These are phyloP conservation scores for Citrus sinensis DNA, from an alignment of 345 rosid genomes.

Conservation along the genomic window DNA sequence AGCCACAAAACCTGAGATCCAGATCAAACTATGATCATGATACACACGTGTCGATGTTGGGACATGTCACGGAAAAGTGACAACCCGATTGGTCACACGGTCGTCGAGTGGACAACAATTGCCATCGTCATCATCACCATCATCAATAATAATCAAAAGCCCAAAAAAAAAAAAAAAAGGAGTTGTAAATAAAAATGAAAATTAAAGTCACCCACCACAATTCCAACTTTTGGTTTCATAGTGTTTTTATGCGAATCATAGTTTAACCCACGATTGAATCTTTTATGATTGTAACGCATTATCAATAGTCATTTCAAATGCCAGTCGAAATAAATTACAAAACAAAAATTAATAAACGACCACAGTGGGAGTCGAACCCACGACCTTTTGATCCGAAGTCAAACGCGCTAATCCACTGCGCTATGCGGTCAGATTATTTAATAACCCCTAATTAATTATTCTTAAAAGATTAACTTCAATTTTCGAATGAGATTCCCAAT, in stretches of 20 bases:
- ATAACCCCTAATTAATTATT: rapidly evolving
- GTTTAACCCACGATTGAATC: constrained; percentile 14
- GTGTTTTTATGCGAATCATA: constrained; percentile 17
- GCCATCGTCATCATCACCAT: constrained; percentile 5
- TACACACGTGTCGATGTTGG: constrained; percentile 28
- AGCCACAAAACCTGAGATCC: background rate
- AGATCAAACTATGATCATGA: constrained; percentile 1
- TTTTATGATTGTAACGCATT: background rate
- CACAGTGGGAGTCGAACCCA: constrained; percentile 95
- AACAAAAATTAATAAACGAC: constrained; percentile 21
- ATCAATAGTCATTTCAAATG: constrained; percentile 19
- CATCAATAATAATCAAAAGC: background rate
- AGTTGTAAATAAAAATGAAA: background rate
- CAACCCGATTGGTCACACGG: constrained; percentile 23
- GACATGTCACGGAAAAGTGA: constrained; percentile 32
- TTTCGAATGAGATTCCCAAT: too few species aligned
- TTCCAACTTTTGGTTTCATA: background rate
- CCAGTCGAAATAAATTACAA: background rate
- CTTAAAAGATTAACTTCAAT: too few species aligned
- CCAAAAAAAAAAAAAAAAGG: background rate
- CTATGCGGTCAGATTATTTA: constrained; percentile 50
- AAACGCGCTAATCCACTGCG: constrained; percentile 99
- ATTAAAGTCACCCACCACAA: background rate
- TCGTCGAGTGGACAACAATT: constrained; percentile 23
- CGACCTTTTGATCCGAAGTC: constrained; percentile 99